Base-by-base conservation (phyloP, 805 yeast genomes). In the Hanseniaspora pseudoguilliermondii region DNA sequence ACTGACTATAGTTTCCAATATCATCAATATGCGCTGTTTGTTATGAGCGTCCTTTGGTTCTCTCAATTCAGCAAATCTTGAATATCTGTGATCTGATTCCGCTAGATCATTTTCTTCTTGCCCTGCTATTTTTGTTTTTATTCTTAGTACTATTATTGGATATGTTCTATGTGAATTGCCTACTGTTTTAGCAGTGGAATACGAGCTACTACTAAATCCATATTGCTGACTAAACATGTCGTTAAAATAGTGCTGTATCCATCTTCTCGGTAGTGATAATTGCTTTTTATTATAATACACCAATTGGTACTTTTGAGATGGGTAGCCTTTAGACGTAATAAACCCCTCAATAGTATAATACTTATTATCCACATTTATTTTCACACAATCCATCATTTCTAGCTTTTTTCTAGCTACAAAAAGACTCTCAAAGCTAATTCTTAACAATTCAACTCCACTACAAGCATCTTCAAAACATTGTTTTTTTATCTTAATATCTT, bases 231-330 rank as follows among this genome's bases (percentile, higher is more conserved):
- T 68, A 68, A 50, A 13, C 73, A 59, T 0, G 27, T 49, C 20
- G 58, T 60, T 1, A 46, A 29, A 10, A 71, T 21, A 5, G 54
- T 57, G 2, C 39, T 50, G 46, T 56, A 54, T 27, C 43, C 50
- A 15, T 60, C 56, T 62, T n/a, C 57, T 55, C 2, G 47, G 60
- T 25, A 47, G 54, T 46, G 8, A 25, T 75, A 66, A 2, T 71
- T 71, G 62, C 23, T 43, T 51, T n/a, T 44, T 11, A 25, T 81
- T 79, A 23, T 77, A 59, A 53, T 70, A 75, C 1, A 79, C 60
- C 51, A 70, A 73, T 60, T 80, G 85, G 56, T 71, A 68, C 1
- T 61, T 58, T 44, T 66, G 72, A 0, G 73, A 62, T 54, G 69
- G 69, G 0, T 66, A 58, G 0, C 77, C 69, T 0, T 54, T 39